Evolutionary conservation across 306 rosid species (phyloP), one percentile per base, ranked within the genome.

Genomic region (Casuarina equisetifolia): DNA sequence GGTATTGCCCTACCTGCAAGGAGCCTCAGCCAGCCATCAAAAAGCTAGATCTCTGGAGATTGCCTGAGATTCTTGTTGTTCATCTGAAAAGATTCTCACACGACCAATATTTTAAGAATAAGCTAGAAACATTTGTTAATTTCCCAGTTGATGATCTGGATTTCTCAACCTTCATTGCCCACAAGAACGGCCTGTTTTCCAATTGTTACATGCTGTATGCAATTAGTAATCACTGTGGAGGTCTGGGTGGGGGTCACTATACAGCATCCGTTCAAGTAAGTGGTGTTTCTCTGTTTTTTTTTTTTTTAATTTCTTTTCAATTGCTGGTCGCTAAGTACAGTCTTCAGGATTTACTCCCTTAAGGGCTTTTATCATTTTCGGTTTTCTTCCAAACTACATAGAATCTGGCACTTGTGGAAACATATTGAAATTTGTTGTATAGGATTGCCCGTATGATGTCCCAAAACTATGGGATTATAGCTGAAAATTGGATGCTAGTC

Each of bases 21-120:
- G 73, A 53, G 17, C 97, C 83, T 80, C 92, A 76, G 84, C 96
- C 86, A 90, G 98, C 97, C 44, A 84, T 85, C 25, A 94, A 92
- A 84, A 94, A 92, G 84, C 72, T 94, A 76, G 98, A 94, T 82
- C 90, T 92, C 62, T 94, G 98, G 98, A 92, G 92, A 77, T 88
- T 92, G 89, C 98, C 98, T 6, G 91, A 90, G 86, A 83, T 89
- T 78, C 89, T 94, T 62, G 91, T 94, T 78, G 81, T 92, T 84
- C 96, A 94, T 85, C 82, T 94, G 86, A 94, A 94, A 83, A 88
- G 98, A 82, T 92, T 94, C 80, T 92, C 97, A 3, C 86, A 76
- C 77, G 73, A 76, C 76, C 81, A 78, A 54, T 85, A 9, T 83
- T 80, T 80, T 13, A 84, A 84, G 82, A 90, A 88, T 76, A 94